Evolutionary conservation across 2,329 filamentous ascomycete genomes (phyloP).

Genomic region (Sporothrix brasiliensis): DNA sequence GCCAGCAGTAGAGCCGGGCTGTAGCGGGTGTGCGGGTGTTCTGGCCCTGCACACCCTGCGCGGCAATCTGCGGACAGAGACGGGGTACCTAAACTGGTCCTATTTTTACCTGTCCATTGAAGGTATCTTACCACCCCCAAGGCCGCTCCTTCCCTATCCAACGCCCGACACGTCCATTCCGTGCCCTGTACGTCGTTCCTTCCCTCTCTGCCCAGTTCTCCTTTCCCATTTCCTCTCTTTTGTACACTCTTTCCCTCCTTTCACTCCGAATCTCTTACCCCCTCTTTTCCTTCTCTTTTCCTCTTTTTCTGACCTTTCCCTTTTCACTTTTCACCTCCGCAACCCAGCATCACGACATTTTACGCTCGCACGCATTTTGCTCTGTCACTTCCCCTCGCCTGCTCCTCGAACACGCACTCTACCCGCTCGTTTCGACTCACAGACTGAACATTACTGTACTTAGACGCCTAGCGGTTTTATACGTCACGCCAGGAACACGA

Average conservation of each 20-base stretch:
- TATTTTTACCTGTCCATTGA: conserved; percentile 23
- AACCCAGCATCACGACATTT: conserved; percentile 19
- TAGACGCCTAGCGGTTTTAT: not conserved
- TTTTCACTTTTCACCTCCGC: conserved; percentile 24
- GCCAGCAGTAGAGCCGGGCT: conserved; percentile 15
- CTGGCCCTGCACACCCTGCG: conserved; percentile 26
- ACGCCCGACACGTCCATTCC: conserved; percentile 30
- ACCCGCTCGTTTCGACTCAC: not conserved
- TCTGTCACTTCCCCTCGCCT: not conserved
- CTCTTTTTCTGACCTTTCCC: conserved; percentile 23
- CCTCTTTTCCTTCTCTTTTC: conserved; percentile 25
- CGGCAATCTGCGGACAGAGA: conserved; percentile 32
- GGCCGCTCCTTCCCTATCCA: conserved; percentile 28
- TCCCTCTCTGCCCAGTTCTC: conserved; percentile 24
- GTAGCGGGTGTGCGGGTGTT: not conserved
- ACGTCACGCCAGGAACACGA: conserved; percentile 23
- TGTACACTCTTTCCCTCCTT: conserved; percentile 19
- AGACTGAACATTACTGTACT: not conserved
- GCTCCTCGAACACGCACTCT: not conserved
- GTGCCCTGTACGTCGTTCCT: conserved; percentile 30
- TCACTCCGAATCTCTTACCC: not conserved
- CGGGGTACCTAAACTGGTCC: conserved; percentile 25
- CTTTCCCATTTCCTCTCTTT: conserved; percentile 21
- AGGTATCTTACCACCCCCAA: conserved; percentile 19
- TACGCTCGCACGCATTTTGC: not conserved